Evolutionary conservation across 2,329 filamentous ascomycete genomes (phyloP), one percentile per base, ranked within the genome.

Genomic region (Ophiostoma angusticollis): DNA sequence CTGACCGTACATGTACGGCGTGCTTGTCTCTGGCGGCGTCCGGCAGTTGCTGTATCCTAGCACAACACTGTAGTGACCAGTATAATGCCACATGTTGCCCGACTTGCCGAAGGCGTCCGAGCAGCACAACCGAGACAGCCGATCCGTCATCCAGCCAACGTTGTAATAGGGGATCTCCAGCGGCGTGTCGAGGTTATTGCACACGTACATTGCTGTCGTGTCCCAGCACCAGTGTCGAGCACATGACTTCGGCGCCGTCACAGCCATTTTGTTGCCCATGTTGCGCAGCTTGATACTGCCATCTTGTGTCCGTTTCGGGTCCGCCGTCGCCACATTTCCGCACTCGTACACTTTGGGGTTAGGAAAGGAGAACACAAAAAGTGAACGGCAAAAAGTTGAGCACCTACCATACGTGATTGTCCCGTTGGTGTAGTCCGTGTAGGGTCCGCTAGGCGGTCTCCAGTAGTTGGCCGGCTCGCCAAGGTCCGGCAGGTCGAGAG

Each of bases 31-130:
- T 3, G 30, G 22, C 6, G 38, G 31, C 17, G 19, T 14, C 2
- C 24, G 24, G 44, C 44, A 45, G 36, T 46, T 41, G 19, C 28
- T 36, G 13, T 41, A 46, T 21, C 44, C 44, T 6, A 46, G 23
- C 6, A 46, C 38, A 4, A 41, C 39, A n/a, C 33, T 40, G 38
- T 43, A 44, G 8, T 27, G 18, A 9, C 13, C 9, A 11, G 17
- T 22, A 17, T 43, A 41, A 25, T 46, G 44, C 35, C 36, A 44
- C 30, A 46, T 41, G 33, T 31, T 29, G 5, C 41, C 44, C 5
- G 41, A 39, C 27, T 39, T 43, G 23, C 38, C 41, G 30, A 6
- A 22, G 25, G 29, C 34, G 28, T 36, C 29, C 17, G 39, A 28
- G 37, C 44, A 46, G 41, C 44, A 46, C 18, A 43, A 36, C 19